Evolutionary conservation across 106 monocot genomes (phyloP), one percentile per base, ranked within the genome.

Genomic region (Xerophyta viscosa): DNA sequence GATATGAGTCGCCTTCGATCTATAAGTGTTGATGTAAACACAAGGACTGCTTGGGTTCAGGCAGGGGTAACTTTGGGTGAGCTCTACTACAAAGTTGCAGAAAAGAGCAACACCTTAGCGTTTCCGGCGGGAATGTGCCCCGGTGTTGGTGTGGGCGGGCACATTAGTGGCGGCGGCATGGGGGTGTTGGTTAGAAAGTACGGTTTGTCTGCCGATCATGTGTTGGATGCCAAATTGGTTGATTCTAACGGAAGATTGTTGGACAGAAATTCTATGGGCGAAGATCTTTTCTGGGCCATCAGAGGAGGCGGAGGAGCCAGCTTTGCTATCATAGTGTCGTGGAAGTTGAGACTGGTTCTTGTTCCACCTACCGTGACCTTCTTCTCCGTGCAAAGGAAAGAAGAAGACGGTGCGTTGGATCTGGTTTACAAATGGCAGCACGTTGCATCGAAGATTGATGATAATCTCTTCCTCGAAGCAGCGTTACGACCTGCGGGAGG

Each of bases 31-130:
- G 62, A 72, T 41, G 9, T 48, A 1, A 48, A 7, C 17, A 46
- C 37, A 8, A 12, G 25, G 19, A 68, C 75, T 1, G 79, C 78
- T 12, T 84, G 79, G 84, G 79, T 75, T 24, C 64, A 79, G 60
- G 37, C 84, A 0, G 84, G 84, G 31, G 84, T 75, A 17, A 79
- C 79, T 0, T 30, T 84, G 2, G 84, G 83, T 7, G 64, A 79
- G 46, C 41, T 71, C 10, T 84, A 84, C 75, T 50, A 49, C 36
- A 69, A 67, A 10, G 19, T 84, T 10, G 53, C 72, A 1, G 28
- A 36, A 13, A 39, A 58, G 13, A 53, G 56, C 29, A 31, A 20
- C 0, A 50, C 66, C 2, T 29, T 68, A 22, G 68, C 37, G 8
- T 64, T 75, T 48, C 24, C 75, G 5, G 75, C 57, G 1, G 75